These are phyloP conservation scores for Saccharomycopsis oosterbeekiorum DNA, from an alignment of 805 yeast genomes.

Conservation along the genomic window DNA sequence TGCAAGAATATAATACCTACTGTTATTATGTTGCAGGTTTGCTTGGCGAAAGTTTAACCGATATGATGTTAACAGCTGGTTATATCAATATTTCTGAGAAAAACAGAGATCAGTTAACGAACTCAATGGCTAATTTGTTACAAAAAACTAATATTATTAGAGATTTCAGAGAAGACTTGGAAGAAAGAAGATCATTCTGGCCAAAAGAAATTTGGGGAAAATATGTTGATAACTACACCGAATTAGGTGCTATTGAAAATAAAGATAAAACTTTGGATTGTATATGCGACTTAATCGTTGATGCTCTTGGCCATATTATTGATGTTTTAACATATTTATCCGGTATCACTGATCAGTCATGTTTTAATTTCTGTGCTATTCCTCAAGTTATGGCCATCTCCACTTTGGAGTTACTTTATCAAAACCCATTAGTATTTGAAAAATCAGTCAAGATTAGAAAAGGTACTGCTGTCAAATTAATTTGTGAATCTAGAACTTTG, in stretches of 20 bases:
- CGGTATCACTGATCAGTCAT: constrained; percentile 66
- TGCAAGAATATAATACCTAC: constrained; percentile 78
- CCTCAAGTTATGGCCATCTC: constrained; percentile 99
- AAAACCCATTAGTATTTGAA: constrained; percentile 64
- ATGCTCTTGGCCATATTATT: constrained; percentile 67
- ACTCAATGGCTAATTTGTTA: constrained; percentile 89
- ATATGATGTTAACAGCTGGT: constrained; percentile 64
- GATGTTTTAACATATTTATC: constrained; percentile 72
- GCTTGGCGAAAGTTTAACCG: constrained; percentile 92
- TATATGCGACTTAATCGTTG: constrained; percentile 68
- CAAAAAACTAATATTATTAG: constrained; percentile 95
- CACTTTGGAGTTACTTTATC: constrained; percentile 75
- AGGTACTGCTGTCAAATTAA: constrained; percentile 73
- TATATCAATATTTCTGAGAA: constrained; percentile 49
- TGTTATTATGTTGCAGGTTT: constrained; percentile 97
- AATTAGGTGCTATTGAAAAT: constrained; percentile 44
- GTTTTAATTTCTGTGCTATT: constrained; percentile 88
- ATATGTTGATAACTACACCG: constrained; percentile 54
- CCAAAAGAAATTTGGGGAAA: constrained; percentile 89
- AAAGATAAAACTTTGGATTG: constrained; percentile 56
- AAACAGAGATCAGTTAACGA: constrained; percentile 46
- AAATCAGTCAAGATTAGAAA: constrained; percentile 79
- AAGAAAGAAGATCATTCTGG: constrained; percentile 91
- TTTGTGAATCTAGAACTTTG: constrained; percentile 63
- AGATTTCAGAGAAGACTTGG: constrained; percentile 86